Evolutionary conservation across 176 grass and related monocot species (phyloP).

Genomic region (Juncus effusus): DNA sequence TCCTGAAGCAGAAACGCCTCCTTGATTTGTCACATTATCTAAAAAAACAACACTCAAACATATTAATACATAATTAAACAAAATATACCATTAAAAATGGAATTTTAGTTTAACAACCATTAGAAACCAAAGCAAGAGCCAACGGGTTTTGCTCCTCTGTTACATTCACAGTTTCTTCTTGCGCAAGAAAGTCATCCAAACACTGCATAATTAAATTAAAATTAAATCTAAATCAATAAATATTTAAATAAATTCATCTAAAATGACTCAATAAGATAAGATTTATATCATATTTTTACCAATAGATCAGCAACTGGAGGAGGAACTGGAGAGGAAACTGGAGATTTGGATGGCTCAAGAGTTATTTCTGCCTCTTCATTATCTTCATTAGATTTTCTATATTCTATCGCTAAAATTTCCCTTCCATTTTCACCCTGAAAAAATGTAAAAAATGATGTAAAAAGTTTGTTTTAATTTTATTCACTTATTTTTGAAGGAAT

Average conservation of each 20-base stretch:
- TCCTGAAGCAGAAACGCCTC: constrained; percentile 5
- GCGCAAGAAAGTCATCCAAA: not conserved
- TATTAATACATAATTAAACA: constrained; percentile 5
- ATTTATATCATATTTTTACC: constrained; percentile 1
- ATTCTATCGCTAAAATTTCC: constrained; percentile 12
- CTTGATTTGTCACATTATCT: constrained; percentile 1
- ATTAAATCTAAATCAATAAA: not conserved
- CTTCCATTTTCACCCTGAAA: constrained; percentile 26
- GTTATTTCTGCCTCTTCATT: not conserved
- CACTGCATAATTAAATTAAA: constrained; percentile 7
- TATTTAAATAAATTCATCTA: constrained; percentile 10
- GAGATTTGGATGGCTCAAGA: not conserved
- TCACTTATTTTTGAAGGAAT: not conserved
- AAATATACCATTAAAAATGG: not conserved
- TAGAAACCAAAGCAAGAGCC: constrained; percentile 27
- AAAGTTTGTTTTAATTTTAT: not conserved
- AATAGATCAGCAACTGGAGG: constrained; percentile 3
- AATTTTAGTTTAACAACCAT: constrained; percentile 13
- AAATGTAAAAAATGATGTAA: constrained; percentile 1
- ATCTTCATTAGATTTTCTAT: constrained; percentile 8
- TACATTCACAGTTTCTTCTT: constrained; percentile 1
- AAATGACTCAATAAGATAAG: constrained; percentile 1
- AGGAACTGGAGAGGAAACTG: not conserved
- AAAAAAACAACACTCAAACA: constrained; percentile 7
- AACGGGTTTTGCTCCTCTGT: constrained; percentile 24